These are phyloP conservation scores for Debaryomyces tyrocola DNA, from an alignment of 805 yeast species.

Conservation along the genomic window DNA sequence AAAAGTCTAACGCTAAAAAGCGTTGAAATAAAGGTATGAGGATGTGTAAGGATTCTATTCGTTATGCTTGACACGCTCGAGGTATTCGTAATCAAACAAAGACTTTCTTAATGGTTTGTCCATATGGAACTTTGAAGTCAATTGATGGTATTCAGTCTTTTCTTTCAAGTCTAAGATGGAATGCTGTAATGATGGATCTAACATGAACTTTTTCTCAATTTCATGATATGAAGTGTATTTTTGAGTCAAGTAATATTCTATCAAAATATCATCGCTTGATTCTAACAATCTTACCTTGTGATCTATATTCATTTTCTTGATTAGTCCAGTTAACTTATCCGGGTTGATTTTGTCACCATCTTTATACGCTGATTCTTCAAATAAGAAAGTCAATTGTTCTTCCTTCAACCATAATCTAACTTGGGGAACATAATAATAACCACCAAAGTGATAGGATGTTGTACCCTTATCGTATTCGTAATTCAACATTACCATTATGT, in stretches of 20 bases:
- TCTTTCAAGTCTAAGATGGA: conserved; percentile 13
- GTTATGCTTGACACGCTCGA: conserved; percentile 10
- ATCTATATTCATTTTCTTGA: conserved; percentile 16
- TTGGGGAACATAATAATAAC: conserved; percentile 24
- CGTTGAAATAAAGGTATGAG: neutral
- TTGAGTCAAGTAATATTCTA: conserved; percentile 27
- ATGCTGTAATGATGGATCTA: conserved; percentile 20
- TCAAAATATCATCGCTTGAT: conserved; percentile 19
- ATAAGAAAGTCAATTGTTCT: conserved; percentile 10
- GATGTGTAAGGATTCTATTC: conserved; percentile 4
- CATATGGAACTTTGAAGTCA: conserved; percentile 24
- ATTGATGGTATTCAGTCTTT: conserved; percentile 23
- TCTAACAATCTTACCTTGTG: conserved; percentile 22
- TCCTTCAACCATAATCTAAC: conserved; percentile 23
- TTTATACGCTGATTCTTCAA: conserved; percentile 12
- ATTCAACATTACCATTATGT: conserved; percentile 25
- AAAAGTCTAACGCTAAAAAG: too few species aligned
- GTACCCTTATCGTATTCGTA: conserved; percentile 26
- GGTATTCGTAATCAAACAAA: conserved; percentile 25
- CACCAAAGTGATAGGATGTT: conserved; percentile 17
- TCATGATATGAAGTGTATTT: conserved; percentile 24
- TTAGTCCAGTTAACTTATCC: conserved; percentile 11
- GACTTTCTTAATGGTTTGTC: conserved; percentile 24
- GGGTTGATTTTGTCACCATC: conserved; percentile 10
- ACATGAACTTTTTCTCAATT: conserved; percentile 18